Base-by-base conservation (phyloP, 441 rosid genomes). In the Syzygium malaccense region DNA sequence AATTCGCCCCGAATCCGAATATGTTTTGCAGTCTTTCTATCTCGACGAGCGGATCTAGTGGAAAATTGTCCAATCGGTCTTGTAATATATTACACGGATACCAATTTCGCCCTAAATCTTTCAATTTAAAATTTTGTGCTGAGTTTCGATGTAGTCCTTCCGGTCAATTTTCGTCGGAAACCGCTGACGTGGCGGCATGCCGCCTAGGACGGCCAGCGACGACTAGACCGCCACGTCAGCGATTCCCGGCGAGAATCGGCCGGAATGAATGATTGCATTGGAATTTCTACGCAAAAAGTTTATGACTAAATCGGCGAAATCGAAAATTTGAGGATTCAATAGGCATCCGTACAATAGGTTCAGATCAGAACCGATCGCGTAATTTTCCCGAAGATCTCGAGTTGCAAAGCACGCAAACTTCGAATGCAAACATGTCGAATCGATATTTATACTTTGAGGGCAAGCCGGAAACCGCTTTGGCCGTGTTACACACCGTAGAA, bases 161-260 rank as follows among this genome's bases (percentile, higher is more conserved):
- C 0, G 2, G 0, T 2, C 10, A 75, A 41, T 23, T 23, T 13
- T 41, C 0, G 0, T 23, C 4, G 3, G 1, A 41, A 41, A 41
- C 8, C 0, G 0, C 2, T 6, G 17, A 41, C 1, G 26, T 0
- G n/a, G 7, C 10, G 2, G 0, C 6, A 8, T 37, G 83, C 3
- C 4, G 2, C 4, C 14, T 37, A 23, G 3, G 8, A 23, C 7
- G 1, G 1, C 9, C 0, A 0, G 28, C 13, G 1, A 41, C 13
- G 18, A 41, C 10, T 75, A 14, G 18, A 41, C 2, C 0, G n/a
- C 3, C 8, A 23, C 9, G 3, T 75, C 15, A 1, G 18, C 0
- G 0, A 20, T 5, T 71, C 3, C 14, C 0, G 1, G 2, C 1
- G 0, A 71, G 37, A 71, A 71, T 13, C 10, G 9, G 17, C 0